Percentiles rank a stretch among this genome's conserved stretches.
Conservation (phyloP, 2,329 filamentous ascomycete species). For the Talaromyces sp. region DNA sequence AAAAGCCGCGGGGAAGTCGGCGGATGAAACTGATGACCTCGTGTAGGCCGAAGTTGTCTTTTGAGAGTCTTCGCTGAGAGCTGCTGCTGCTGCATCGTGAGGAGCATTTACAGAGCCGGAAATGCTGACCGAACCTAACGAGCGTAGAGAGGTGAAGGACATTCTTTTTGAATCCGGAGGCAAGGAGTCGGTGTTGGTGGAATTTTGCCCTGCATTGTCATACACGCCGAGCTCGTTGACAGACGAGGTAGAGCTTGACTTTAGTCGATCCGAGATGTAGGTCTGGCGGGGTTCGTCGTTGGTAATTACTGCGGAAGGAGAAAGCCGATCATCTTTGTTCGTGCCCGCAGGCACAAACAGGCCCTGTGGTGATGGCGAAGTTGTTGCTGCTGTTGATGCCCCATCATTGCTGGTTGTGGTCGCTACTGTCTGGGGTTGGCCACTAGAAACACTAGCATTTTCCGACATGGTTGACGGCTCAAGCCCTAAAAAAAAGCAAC, state of each 20-base stretch:
- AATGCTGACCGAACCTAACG: slow-evolving; percentile 42
- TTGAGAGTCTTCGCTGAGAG: slow-evolving; percentile 14
- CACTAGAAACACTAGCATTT: slow-evolving; percentile 14
- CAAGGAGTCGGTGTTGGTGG: background rate
- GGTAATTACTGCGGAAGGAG: background rate
- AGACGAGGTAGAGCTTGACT: slow-evolving; percentile 6
- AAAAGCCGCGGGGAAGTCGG: slow-evolving; percentile 21
- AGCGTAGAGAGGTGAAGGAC: slow-evolving; percentile 71
- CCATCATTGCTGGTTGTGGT: slow-evolving; percentile 1
- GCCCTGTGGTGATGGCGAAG: background rate
- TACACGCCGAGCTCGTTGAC: slow-evolving; percentile 13
- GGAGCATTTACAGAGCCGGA: slow-evolving; percentile 33
- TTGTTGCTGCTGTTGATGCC: background rate
- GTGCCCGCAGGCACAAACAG: background rate
- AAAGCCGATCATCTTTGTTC: slow-evolving; percentile 3
- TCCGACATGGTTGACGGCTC: slow-evolving; percentile 16
- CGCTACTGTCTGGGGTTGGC: slow-evolving; percentile 3
- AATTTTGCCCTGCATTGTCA: slow-evolving; percentile 13
- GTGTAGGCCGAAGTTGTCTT: slow-evolving; percentile 17
- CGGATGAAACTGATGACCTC: slow-evolving; percentile 18
- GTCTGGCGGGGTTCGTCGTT: slow-evolving; percentile 12
- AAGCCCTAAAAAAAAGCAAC: slow-evolving; percentile 10
- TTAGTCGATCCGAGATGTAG: slow-evolving; percentile 6
- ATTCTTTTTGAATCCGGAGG: slow-evolving; percentile 58
- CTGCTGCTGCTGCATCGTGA: slow-evolving; percentile 21